A percentile compares a stretch with the other conserved stretches of the same genome.
These are phyloP conservation scores for Macadamia integrifolia DNA, from an alignment of 164 flowering plant genomes.

Conservation along the genomic window DNA sequence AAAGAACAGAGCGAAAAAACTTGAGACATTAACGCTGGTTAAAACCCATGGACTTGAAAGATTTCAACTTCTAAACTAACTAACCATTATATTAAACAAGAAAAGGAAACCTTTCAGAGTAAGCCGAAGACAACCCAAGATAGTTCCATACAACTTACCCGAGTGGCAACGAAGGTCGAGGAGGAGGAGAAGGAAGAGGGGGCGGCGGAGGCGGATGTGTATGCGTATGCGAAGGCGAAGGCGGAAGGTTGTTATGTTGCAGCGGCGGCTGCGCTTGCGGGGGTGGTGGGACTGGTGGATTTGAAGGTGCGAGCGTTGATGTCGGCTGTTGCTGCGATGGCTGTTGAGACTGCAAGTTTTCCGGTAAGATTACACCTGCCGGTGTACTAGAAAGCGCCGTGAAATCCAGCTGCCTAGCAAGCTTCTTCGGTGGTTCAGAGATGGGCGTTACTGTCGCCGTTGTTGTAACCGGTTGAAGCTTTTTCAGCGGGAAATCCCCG, in stretches of 20 bases:
- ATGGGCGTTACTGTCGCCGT: slow-evolving; percentile 9
- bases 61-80: background rate
- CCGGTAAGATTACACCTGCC: slow-evolving; percentile 17
- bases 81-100: background rate
- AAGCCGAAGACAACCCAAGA: slow-evolving; percentile 5
- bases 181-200: slow-evolving; percentile 22
- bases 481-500: slow-evolving; percentile 49
- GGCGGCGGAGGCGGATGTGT: background rate
- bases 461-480: slow-evolving; percentile 25
- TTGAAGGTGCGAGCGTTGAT: background rate
- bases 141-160: slow-evolving; percentile 27
- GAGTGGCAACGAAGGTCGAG: slow-evolving; percentile 28
- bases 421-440: slow-evolving; percentile 44
- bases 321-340: slow-evolving; percentile 14
- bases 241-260: background rate
- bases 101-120: background rate
- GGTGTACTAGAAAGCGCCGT: slow-evolving; percentile 29
- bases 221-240: no score
- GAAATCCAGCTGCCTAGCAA: slow-evolving; percentile 69
- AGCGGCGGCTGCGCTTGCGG: slow-evolving; percentile 16
- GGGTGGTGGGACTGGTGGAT: slow-evolving; percentile 19
- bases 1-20: background rate
- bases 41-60: slow-evolving; percentile 1
- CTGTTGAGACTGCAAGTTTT: slow-evolving; percentile 23
- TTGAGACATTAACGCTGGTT: slow-evolving; percentile 6